Conservation (phyloP, 2,329 filamentous ascomycete genomes). For the Knufia petricola region DNA sequence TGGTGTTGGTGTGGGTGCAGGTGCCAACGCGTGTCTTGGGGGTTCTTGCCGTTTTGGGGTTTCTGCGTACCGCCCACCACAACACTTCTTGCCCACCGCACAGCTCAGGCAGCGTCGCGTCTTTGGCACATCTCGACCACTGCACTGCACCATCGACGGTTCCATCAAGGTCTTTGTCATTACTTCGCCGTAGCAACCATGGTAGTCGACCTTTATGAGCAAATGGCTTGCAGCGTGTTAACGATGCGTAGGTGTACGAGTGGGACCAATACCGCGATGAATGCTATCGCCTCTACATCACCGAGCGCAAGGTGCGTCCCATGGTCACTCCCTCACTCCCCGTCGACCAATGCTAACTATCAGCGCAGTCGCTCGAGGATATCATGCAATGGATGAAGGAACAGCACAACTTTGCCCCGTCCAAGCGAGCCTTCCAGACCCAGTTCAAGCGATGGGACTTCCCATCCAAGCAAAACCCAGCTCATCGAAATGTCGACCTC, state of each 20-base stretch:
- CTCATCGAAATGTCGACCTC: slow-evolving; percentile 58
- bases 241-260: slow-evolving; percentile 42
- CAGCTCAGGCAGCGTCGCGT: not conserved
- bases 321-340: not conserved
- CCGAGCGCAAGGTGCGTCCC: slow-evolving; percentile 50
- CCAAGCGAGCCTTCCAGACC: slow-evolving; percentile 66
- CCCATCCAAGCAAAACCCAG: slow-evolving; percentile 61
- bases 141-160: not conserved
- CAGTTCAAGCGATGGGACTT: slow-evolving; percentile 74
- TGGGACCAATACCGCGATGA: slow-evolving; percentile 58
- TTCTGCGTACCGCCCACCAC: not conserved
- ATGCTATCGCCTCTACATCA: slow-evolving; percentile 65
- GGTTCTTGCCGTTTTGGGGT: too few relatives aligned
- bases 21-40: too few relatives aligned
- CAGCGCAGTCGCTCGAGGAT: slow-evolving; percentile 51
- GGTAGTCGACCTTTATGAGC: not conserved
- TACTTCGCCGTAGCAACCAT: slow-evolving; percentile 1
- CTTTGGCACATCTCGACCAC: slow-evolving; percentile 4
- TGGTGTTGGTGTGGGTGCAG: too few relatives aligned
- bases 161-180: not conserved
- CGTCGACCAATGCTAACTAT: not conserved
- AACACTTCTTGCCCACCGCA: not conserved
- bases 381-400: slow-evolving; percentile 62
- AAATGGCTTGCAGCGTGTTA: slow-evolving; percentile 1
- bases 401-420: slow-evolving; percentile 58